Evolutionary conservation across 1,139 yeast genomes (phyloP), one percentile per base, ranked within the genome.

Genomic region (Meyerozyma sp.): DNA sequence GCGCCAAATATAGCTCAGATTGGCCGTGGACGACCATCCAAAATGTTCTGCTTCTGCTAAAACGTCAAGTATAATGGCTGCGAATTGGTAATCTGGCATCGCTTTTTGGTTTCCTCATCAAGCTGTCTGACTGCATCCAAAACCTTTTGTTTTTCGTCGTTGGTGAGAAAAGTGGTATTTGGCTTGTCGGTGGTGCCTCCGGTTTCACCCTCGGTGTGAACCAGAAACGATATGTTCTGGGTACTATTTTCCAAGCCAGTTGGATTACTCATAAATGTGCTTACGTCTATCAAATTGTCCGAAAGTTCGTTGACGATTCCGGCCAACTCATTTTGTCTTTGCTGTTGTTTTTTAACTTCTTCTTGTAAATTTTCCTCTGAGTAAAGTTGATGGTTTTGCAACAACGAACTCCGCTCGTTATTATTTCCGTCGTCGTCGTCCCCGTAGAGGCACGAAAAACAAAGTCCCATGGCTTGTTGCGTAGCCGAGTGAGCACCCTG

Each of bases 271-370:
- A 70, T 58, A 49, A 73, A 72, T 6, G 75, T 62, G 28, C 73
- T 62, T 9, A 72, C 75, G 50, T 73, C 77, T 16, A 73, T 72
- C 43, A 73, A 59, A 42, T 70, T 69, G 40, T 72, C 77, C 32
- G 66, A 66, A 44, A 73, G 60, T 41, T 71, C 75, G 49, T 68
- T 69, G 42, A 73, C 77, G 21, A 73, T 72, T 36, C 57, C 54
- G 41, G 64, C 66, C 43, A 73, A 59, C 50, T 73, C 77, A 44
- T 64, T 68, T 48, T 72, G 77, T 42, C 77, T 58, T 49, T 70
- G 73, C 47, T 67, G 72, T 14, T 44, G 42, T 46, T 68, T 70
- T 50, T 70, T 70, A 45, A 68, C 52, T 36, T 68, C 73, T 47
- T 73, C 75, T 49, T 72, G 76, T 14, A 65, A 53, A 42, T 66